These are phyloP conservation scores for Claviceps paspali DNA, from an alignment of 2,329 filamentous ascomycete genomes.

Conservation along the genomic window DNA sequence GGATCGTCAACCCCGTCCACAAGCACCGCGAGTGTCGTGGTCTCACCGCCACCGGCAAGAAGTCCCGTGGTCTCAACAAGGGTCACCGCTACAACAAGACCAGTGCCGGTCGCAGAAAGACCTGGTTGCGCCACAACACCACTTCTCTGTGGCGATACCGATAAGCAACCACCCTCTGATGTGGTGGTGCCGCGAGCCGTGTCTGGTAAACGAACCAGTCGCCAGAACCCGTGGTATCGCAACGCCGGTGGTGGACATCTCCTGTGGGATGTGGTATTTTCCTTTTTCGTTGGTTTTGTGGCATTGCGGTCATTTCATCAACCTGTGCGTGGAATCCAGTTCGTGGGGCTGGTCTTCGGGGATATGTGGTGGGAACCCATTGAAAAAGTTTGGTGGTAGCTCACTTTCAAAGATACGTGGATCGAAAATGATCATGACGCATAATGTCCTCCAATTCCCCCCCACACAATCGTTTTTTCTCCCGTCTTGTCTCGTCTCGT, in stretches of 20 bases:
- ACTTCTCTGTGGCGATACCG: conserved; percentile 97
- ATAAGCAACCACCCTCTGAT: conserved; percentile 31
- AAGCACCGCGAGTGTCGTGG: conserved; percentile 99
- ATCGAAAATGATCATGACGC: too few species aligned
- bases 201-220: background rate
- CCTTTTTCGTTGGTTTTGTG: conserved; percentile 3
- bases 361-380: background rate
- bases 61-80: conserved; percentile 98
- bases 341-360: too few species aligned
- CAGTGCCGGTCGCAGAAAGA: conserved; percentile 92
- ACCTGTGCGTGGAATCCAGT: conserved; percentile 4
- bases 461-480: too few species aligned
- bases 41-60: conserved; percentile 98
- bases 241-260: background rate
- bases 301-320: conserved; percentile 5
- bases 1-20: conserved; percentile 99
- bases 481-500: too few species aligned
- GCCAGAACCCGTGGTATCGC: background rate
- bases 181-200: background rate
- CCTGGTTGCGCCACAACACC: conserved; percentile 99
- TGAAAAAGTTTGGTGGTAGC: too few species aligned
- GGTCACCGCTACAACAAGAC: conserved; percentile 99
- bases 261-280: background rate
- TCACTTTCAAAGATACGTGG: too few species aligned
- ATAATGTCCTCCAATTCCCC: too few species aligned